Conservation (phyloP, 139 green algal species). For the Edaphochlamys debaryana region DNA sequence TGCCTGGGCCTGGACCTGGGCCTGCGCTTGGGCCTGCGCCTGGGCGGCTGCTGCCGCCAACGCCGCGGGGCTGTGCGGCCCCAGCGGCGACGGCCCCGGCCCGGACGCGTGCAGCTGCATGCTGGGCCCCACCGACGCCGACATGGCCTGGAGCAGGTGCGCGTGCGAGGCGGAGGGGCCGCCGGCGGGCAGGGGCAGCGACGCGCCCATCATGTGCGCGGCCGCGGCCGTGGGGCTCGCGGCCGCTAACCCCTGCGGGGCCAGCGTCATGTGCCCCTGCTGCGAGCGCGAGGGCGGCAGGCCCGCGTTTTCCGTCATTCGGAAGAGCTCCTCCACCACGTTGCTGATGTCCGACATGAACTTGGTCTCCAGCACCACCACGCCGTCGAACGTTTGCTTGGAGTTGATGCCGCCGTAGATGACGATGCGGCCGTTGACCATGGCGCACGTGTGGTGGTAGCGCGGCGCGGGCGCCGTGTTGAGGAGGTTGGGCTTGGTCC, state of each 20-base stretch:
- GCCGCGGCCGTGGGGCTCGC: too few relatives aligned
- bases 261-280: too few relatives aligned
- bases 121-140: too few relatives aligned
- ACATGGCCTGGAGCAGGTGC: neutral
- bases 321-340: constrained; percentile 61
- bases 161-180: too few relatives aligned
- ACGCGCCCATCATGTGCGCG: too few relatives aligned
- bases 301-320: constrained; percentile 21
- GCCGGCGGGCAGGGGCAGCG: too few relatives aligned
- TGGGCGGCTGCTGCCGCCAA: too few relatives aligned
- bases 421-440: constrained; percentile 38
- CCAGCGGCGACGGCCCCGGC: neutral
- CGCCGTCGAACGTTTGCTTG: constrained; percentile 64
- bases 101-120: too few relatives aligned
- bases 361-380: constrained; percentile 59
- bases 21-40: too few relatives aligned
- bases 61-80: neutral
- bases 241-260: too few relatives aligned
- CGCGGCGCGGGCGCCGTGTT: constrained; percentile 60
- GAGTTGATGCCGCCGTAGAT: constrained; percentile 69
- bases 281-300: too few relatives aligned
- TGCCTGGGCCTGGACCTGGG: too few relatives aligned
- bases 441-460: constrained; percentile 61
- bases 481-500: constrained; percentile 50
- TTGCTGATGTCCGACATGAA: constrained; percentile 46